phyloP scores from a whole-genome alignment of 768 basidiomycete species.

The Collybiopsis luxurians region DNA sequence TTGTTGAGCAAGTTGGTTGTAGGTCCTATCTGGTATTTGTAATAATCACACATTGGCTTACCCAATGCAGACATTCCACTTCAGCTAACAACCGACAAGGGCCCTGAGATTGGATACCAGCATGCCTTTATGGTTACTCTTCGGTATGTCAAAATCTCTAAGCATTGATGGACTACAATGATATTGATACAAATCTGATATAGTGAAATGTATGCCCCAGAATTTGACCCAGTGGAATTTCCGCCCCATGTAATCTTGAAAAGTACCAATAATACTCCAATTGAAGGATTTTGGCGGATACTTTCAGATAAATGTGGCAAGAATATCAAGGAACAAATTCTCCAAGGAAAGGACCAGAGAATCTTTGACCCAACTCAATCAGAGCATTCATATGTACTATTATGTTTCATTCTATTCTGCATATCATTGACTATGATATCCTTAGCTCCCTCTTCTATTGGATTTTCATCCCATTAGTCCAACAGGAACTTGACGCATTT shows the following conservation, averaged over 20 bases:
- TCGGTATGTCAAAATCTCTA: not conserved
- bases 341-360: constrained; percentile 1
- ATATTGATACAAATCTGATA: constrained; percentile 1
- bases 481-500: not conserved
- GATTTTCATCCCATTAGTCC: not conserved
- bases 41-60: not conserved
- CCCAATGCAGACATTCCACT: not conserved
- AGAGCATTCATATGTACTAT: not conserved
- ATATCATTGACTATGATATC: not conserved
- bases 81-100: constrained; percentile 8
- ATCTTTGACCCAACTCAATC: not conserved
- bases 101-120: constrained; percentile 8
- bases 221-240: constrained; percentile 11
- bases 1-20: constrained; percentile 5
- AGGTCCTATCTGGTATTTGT: not conserved
- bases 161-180: not conserved
- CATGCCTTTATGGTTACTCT: not conserved
- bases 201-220: constrained; percentile 12
- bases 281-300: constrained; percentile 23
- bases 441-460: not conserved
- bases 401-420: not conserved
- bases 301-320: constrained; percentile 13
- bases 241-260: constrained; percentile 16
- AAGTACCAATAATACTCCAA: constrained; percentile 22
- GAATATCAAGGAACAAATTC: constrained; percentile 12